These are phyloP conservation scores for Aspergillus novoparasiticus DNA, from an alignment of 2,329 filamentous ascomycete genomes.

Conservation along the genomic window DNA sequence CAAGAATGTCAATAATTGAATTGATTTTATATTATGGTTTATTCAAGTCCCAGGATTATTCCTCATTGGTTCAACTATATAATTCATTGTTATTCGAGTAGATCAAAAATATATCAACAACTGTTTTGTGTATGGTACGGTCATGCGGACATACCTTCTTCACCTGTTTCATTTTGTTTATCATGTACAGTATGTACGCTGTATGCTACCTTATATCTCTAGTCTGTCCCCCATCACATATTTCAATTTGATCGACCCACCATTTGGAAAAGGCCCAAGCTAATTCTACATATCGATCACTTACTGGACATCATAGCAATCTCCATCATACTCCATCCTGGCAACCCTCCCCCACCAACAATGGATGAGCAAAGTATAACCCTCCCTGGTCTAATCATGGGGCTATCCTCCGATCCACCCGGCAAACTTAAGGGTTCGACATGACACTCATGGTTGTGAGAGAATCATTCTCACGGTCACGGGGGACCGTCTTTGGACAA, in stretches of 20 bases:
- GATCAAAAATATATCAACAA: neutral
- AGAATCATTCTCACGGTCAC: neutral
- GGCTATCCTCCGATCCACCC: neutral
- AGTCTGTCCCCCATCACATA: neutral
- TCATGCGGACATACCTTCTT: neutral
- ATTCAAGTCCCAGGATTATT: neutral
- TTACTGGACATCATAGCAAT: neutral
- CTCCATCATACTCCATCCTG: neutral
- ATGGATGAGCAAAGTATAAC: conserved; percentile 4
- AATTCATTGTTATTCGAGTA: neutral
- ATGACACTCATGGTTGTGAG: neutral
- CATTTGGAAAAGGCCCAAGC: neutral
- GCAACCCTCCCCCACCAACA: neutral
- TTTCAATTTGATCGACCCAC: neutral
- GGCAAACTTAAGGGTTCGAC: neutral
- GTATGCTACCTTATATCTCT: neutral
- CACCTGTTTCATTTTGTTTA: neutral
- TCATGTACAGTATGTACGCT: neutral
- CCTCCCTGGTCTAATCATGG: neutral
- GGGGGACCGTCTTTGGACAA: neutral
- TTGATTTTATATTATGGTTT: neutral
- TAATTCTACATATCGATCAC: neutral
- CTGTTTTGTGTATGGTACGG: neutral
- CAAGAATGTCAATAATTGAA: neutral
- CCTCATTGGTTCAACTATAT: neutral